Percentiles rank a stretch among this genome's conserved stretches.
Evolutionary conservation across 306 rosid genomes (phyloP).

Genomic region (Vigna mungo): DNA sequence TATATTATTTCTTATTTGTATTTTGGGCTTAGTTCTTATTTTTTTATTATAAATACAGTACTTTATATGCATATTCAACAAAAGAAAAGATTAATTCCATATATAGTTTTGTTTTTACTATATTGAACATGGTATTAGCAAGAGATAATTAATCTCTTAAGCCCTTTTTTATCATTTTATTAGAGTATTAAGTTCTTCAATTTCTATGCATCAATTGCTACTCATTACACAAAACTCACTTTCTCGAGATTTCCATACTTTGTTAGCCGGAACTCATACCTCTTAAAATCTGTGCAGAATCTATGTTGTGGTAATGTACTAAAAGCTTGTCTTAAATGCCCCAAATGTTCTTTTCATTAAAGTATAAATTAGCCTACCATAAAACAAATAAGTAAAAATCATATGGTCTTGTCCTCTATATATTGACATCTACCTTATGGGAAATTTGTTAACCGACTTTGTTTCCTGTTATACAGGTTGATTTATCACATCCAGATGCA

Average conservation of each 20-base stretch:
- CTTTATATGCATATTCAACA: too few species aligned
- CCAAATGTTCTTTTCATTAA: neutral
- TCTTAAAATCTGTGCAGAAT: neutral
- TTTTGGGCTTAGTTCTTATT: too few species aligned
- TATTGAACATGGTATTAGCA: too few species aligned
- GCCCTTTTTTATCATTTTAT: too few species aligned
- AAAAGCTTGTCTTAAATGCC: neutral
- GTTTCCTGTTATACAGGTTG: constrained; percentile 68
- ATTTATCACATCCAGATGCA: constrained; percentile 81
- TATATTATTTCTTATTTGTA: too few species aligned
- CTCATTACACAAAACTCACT: neutral
- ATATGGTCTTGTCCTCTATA: neutral
- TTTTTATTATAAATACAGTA: too few species aligned
- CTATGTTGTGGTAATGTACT: neutral
- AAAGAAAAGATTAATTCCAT: too few species aligned
- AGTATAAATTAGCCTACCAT: neutral
- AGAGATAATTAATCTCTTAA: too few species aligned
- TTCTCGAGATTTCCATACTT: neutral
- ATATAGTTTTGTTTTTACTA: too few species aligned
- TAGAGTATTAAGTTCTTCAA: too few species aligned
- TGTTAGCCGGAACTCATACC: neutral
- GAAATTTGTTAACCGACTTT: neutral
- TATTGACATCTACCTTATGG: neutral
- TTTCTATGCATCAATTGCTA: too few species aligned
- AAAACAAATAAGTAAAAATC: neutral